Evolutionary conservation across 805 yeast species (phyloP).

Genomic region (Schwanniomyces vanrijiae): DNA sequence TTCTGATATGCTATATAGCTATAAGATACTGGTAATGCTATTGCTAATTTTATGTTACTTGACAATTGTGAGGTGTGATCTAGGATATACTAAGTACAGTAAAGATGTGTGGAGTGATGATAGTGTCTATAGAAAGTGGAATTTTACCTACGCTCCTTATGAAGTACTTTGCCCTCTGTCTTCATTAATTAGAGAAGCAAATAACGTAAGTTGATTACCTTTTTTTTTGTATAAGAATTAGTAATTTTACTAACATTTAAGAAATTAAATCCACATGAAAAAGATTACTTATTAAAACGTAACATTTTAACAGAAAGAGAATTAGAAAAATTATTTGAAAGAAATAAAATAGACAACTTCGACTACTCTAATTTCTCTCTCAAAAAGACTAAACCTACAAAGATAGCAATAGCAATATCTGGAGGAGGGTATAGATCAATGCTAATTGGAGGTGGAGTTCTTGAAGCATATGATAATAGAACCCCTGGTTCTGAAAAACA

Average conservation of each 20-base stretch:
- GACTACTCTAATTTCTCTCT: constrained; percentile 21
- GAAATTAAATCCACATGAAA: constrained; percentile 19
- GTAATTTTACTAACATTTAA: constrained; percentile 5
- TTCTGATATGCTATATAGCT: no score
- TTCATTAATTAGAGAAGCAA: constrained; percentile 17
- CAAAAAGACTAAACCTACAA: constrained; percentile 14
- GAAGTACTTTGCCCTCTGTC: constrained; percentile 22
- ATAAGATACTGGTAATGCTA: no score
- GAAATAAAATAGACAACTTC: constrained; percentile 33
- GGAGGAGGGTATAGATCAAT: constrained; percentile 62
- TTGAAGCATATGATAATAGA: constrained; percentile 51
- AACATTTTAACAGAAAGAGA: constrained; percentile 26
- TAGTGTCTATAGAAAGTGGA: constrained; percentile 5
- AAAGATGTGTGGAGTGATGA: neutral
- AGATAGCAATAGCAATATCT: constrained; percentile 43
- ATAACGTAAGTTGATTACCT: constrained; percentile 15
- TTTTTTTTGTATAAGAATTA: neutral
- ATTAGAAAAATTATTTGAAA: constrained; percentile 24
- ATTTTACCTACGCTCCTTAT: constrained; percentile 26
- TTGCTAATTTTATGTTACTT: neutral
- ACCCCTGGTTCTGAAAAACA: constrained; percentile 31
- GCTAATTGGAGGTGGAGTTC: constrained; percentile 57
- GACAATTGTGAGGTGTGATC: no score
- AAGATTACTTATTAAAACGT: constrained; percentile 27
- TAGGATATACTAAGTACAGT: no score